Evolutionary conservation across 2,329 filamentous ascomycete species (phyloP).

Genomic region (Graphiopsis chlorocephala): DNA sequence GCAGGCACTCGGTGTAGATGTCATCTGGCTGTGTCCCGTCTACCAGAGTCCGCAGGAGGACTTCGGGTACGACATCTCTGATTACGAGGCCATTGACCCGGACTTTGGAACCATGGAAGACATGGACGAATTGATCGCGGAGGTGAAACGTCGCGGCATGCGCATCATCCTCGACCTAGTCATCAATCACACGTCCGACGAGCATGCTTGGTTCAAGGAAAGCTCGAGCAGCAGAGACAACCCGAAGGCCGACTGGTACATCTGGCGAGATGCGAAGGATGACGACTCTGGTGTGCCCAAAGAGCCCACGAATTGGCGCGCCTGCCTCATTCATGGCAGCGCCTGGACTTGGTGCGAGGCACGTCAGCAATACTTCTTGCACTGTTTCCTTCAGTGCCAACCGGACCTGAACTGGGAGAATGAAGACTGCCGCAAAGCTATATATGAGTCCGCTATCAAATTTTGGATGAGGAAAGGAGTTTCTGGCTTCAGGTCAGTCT

Average conservation of each 20-base stretch:
- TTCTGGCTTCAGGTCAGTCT: slow-evolving; percentile 35
- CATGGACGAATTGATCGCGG: slow-evolving; percentile 44
- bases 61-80: slow-evolving; percentile 64
- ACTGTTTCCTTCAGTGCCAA: slow-evolving; percentile 72
- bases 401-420: slow-evolving; percentile 86
- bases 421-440: slow-evolving; percentile 61
- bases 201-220: slow-evolving; percentile 59
- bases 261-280: slow-evolving; percentile 60
- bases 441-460: slow-evolving; percentile 56
- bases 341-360: slow-evolving; percentile 70
- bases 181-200: slow-evolving; percentile 35
- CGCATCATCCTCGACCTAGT: slow-evolving; percentile 40
- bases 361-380: slow-evolving; percentile 72
- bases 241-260: slow-evolving; percentile 62
- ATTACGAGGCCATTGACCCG: slow-evolving; percentile 48
- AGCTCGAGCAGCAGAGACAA: slow-evolving; percentile 51
- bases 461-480: slow-evolving; percentile 77
- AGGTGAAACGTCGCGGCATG: slow-evolving; percentile 46
- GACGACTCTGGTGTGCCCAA: slow-evolving; percentile 47
- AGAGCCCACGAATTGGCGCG: slow-evolving; percentile 64
- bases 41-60: slow-evolving; percentile 60
- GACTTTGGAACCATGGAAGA: slow-evolving; percentile 47
- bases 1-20: slow-evolving; percentile 45
- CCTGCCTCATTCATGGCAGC: slow-evolving; percentile 41
- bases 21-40: slow-evolving; percentile 67